Evolutionary conservation across 2,329 filamentous ascomycete species (phyloP).

Genomic region (Pseudocercospora vitis): DNA sequence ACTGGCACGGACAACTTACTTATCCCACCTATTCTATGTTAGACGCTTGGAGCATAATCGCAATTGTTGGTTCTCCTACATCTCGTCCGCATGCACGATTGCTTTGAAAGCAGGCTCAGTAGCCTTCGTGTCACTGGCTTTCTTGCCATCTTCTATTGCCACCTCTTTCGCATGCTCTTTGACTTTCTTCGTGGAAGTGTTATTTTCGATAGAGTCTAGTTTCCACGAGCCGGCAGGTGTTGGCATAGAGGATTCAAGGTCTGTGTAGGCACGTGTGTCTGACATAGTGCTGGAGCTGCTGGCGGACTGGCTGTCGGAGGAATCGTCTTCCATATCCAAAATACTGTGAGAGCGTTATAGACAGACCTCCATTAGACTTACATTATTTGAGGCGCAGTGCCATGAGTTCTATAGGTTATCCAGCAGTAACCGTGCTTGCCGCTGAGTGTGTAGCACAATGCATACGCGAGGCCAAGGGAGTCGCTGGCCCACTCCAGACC

Average conservation of each 20-base stretch:
- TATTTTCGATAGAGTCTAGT: neutral
- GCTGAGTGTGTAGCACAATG: neutral
- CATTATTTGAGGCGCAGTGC: neutral
- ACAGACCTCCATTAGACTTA: neutral
- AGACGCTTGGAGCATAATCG: neutral
- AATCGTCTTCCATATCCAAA: neutral
- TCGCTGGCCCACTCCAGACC: too few species aligned
- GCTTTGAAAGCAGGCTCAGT: neutral
- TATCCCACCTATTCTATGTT: slow-evolving; percentile 11
- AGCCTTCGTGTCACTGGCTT: neutral
- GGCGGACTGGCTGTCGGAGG: neutral
- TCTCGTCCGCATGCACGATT: neutral
- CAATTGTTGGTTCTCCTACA: neutral
- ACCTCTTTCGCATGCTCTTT: neutral
- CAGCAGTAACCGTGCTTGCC: neutral
- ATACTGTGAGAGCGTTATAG: neutral
- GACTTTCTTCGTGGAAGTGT: neutral
- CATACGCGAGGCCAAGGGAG: neutral
- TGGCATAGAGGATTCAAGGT: neutral
- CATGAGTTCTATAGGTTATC: neutral
- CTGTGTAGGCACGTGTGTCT: neutral
- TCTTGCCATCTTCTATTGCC: neutral
- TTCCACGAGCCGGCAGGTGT: neutral
- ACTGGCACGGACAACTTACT: slow-evolving; percentile 3
- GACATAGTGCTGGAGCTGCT: neutral